Percentiles rank a stretch among this genome's conserved stretches.
Conservation (phyloP, 345 rosid species). For the Moricandia arvensis region DNA sequence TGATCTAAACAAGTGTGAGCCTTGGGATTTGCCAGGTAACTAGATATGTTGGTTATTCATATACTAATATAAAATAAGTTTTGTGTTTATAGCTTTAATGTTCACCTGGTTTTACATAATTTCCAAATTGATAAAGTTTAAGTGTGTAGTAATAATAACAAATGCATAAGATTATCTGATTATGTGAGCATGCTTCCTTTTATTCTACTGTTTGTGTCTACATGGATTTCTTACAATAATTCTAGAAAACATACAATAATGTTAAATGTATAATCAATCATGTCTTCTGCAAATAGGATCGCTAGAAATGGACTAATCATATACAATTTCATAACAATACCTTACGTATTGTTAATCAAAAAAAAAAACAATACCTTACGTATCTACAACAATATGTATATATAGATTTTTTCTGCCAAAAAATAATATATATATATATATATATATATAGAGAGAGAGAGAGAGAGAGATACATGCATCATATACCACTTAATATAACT, state of each 20-base stretch:
- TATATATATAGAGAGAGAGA: neutral
- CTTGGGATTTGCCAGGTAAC: slow-evolving; percentile 98
- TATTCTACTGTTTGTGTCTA: neutral
- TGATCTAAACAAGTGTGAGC: slow-evolving; percentile 96
- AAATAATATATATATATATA: neutral
- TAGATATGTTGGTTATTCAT: neutral
- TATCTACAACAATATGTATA: neutral
- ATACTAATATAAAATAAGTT: neutral
- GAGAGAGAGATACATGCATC: neutral
- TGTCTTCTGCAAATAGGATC: slow-evolving; percentile 2
- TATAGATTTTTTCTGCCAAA: no score
- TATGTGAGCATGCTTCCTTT: neutral
- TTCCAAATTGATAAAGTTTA: neutral
- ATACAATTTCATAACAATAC: neutral
- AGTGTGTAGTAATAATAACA: neutral
- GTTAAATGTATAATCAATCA: neutral
- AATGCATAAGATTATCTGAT: neutral
- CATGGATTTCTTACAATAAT: neutral
- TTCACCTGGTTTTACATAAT: neutral
- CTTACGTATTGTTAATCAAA: neutral
- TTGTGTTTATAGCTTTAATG: neutral
- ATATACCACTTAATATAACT: slow-evolving; percentile 7
- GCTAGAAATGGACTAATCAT: neutral
- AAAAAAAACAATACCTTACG: neutral
- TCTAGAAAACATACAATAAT: slow-evolving; percentile 1